These are phyloP conservation scores for Sporothrix euskadiensis DNA, from an alignment of 2,329 filamentous ascomycete genomes.

Conservation along the genomic window DNA sequence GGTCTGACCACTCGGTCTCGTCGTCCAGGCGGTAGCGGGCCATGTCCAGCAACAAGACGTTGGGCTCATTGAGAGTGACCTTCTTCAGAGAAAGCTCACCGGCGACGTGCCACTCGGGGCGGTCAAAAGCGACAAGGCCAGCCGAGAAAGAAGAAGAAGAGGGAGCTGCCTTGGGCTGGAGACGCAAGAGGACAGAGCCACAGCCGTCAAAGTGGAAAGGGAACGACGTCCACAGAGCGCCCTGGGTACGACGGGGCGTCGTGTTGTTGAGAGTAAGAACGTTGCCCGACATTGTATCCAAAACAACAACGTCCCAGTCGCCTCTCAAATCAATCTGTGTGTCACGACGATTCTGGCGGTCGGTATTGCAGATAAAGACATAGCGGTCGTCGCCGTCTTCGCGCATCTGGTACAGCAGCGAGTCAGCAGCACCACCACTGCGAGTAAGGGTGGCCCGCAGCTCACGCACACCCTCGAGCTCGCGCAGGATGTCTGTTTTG, in stretches of 20 bases:
- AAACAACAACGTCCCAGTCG: neutral
- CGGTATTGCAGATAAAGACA: constrained; percentile 4
- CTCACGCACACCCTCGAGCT: neutral
- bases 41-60: neutral
- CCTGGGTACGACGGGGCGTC: neutral
- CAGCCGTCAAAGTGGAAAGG: neutral
- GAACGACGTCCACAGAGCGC: neutral
- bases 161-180: neutral
- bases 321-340: constrained; percentile 2
- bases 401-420: constrained; percentile 11
- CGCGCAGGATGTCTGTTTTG: neutral
- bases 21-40: neutral
- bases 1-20: neutral
- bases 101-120: neutral
- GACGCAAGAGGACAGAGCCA: neutral
- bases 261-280: neutral
- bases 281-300: neutral
- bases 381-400: constrained; percentile 3
- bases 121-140: neutral
- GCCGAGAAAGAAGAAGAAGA: neutral
- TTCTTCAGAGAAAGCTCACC: neutral
- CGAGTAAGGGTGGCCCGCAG: neutral
- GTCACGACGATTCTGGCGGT: neutral
- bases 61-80: neutral
- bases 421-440: neutral